Base-by-base conservation (phyloP, 2,329 filamentous ascomycete species). In the Rutstroemia sp. region DNA sequence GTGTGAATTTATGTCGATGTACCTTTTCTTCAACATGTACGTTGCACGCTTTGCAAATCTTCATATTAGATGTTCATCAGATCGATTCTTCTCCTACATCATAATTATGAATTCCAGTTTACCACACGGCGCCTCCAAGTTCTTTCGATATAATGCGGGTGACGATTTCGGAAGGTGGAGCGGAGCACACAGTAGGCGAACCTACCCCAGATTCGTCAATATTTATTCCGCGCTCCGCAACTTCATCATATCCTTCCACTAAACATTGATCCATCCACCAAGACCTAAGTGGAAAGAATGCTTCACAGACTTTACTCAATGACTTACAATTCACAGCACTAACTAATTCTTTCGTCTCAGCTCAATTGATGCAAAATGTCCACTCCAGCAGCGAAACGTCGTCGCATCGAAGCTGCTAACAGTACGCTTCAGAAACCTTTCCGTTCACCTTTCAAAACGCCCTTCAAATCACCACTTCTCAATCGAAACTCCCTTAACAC, bases 391-490 rank as follows among this genome's bases (percentile, higher is more conserved):
- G 75, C 75, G 57, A 88, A 88, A 73, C 80, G 83, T 50, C 83
- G 85, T 58, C 81, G 83, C 61, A 73, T 86, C 60, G 77, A 84
- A 57, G 73, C 78, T 46, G 77, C 80, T 41, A 72, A 77, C 21
- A 76, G 75, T n/a, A 78, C 79, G 6, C 78, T 89, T 48, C 78
- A 79, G 60, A 87, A 84, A 67, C 87, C 87, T 0, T 90, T 90
- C 73, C 84, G 85, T 62, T 89, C 87, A 47, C 87, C 86, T 14
- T 78, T 87, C 59, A 80, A 78, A 62, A 77, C 74, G 39, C 73
- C 75, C 27, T 59, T 62, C 48, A 63, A 66, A 57, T 63, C 65
- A 10, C 64, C 63, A 5, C 41, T 61, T 21, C 61, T 62, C 42
- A 52, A 38, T 14, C 39, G 34, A 49, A 9, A 41, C 37, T 41